Evolutionary conservation across 768 basidiomycete species (phyloP).

Genomic region (Russula dissimulans): DNA sequence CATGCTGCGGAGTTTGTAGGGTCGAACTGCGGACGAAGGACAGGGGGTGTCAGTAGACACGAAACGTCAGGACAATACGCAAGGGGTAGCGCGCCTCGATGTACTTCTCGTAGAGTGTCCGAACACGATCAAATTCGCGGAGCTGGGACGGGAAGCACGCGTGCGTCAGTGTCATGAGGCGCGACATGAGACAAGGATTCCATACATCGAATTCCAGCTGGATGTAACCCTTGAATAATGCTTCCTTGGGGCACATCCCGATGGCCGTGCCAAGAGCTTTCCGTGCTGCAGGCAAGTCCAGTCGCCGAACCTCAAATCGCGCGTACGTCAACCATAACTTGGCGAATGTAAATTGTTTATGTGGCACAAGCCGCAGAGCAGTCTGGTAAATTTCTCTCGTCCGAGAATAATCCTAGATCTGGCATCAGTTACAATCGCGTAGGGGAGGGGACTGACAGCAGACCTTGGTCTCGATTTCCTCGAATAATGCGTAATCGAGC

Average conservation of each 20-base stretch:
- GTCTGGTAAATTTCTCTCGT: conserved; percentile 90
- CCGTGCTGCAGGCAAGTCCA: conserved; percentile 76
- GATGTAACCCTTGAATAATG: conserved; percentile 92
- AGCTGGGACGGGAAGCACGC: conserved; percentile 37
- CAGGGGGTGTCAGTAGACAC: not conserved
- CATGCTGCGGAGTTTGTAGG: conserved; percentile 86
- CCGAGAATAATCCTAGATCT: conserved; percentile 64
- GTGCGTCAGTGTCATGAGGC: not conserved
- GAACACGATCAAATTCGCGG: conserved; percentile 91
- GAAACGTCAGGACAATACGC: not conserved
- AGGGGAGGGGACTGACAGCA: conserved; percentile 12
- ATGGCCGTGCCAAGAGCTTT: conserved; percentile 86
- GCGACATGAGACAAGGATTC: not conserved
- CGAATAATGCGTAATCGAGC: conserved; percentile 93
- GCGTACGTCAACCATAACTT: conserved; percentile 94
- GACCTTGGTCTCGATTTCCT: conserved; percentile 92
- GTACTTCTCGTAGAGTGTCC: conserved; percentile 88
- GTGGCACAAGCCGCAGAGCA: conserved; percentile 79
- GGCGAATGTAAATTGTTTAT: conserved; percentile 95
- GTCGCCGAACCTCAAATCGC: conserved; percentile 79
- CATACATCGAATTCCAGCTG: conserved; percentile 81
- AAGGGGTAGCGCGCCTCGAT: conserved; percentile 52
- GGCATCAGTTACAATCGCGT: not conserved
- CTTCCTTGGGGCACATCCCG: conserved; percentile 94
- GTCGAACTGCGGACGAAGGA: conserved; percentile 49